These are phyloP conservation scores for Chrysanthemum seticuspe DNA, from an alignment of 129 eudicot species.

Conservation along the genomic window DNA sequence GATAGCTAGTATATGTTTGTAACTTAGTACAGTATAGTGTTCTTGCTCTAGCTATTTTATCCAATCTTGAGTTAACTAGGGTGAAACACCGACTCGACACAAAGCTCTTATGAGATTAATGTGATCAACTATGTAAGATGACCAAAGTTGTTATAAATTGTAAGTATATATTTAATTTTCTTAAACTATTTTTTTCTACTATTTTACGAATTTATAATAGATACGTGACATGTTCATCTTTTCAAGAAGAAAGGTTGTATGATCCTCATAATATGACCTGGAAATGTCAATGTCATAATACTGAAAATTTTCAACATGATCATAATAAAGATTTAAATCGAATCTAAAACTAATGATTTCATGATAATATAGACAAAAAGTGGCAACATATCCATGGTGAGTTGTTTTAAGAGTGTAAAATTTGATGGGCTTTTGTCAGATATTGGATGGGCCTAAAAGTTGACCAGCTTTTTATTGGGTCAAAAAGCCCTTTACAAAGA, in stretches of 20 bases:
- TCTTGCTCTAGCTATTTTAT: too few species aligned
- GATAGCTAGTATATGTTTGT: too few species aligned
- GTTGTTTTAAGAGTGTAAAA: not conserved
- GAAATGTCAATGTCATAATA: not conserved
- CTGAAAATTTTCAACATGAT: not conserved
- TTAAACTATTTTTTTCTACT: too few species aligned
- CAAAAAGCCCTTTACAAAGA: slow-evolving; percentile 18
- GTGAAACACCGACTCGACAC: too few species aligned
- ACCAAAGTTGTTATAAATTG: too few species aligned
- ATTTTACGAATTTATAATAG: too few species aligned
- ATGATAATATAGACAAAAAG: slow-evolving; percentile 8
- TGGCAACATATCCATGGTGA: slow-evolving; percentile 5
- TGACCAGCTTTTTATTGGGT: slow-evolving; percentile 30
- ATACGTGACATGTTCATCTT: not conserved
- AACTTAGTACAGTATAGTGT: too few species aligned
- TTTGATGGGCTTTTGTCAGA: slow-evolving; percentile 26
- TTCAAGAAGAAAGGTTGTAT: not conserved
- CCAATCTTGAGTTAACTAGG: too few species aligned
- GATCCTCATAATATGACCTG: too few species aligned
- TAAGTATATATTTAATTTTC: too few species aligned
- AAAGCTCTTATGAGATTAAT: too few species aligned
- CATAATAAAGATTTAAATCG: not conserved
- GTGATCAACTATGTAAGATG: too few species aligned
- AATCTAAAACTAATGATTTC: not conserved
- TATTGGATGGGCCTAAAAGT: slow-evolving; percentile 29